phyloP scores from a whole-genome alignment of 2,329 filamentous ascomycete genomes.

The Aureobasidium sp. region DNA sequence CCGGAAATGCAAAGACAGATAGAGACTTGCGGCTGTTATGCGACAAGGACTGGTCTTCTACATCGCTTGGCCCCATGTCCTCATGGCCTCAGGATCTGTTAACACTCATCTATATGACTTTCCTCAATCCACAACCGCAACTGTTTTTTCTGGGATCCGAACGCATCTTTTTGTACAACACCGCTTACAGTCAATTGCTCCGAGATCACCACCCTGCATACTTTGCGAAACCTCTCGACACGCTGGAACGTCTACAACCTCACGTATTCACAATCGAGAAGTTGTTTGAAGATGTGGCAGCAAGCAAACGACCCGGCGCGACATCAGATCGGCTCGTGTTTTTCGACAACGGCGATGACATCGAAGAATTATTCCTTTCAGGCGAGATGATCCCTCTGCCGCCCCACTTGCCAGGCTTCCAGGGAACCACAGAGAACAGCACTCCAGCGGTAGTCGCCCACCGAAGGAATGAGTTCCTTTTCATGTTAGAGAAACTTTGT shows the following conservation, averaged over 20 bases:
- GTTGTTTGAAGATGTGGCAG: neutral
- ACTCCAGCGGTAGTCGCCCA: neutral
- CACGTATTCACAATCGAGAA: neutral
- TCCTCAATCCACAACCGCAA: constrained; percentile 14
- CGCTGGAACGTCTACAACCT: neutral
- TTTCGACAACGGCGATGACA: neutral
- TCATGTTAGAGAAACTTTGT: neutral
- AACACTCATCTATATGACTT: constrained; percentile 11
- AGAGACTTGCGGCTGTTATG: neutral
- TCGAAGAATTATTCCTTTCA: neutral
- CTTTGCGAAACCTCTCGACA: neutral
- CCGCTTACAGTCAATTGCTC: constrained; percentile 3
- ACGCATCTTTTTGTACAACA: constrained; percentile 14
- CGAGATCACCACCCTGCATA: constrained; percentile 13
- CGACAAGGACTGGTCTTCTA: neutral
- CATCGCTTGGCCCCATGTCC: constrained; percentile 7
- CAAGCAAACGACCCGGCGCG: neutral
- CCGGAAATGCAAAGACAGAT: neutral
- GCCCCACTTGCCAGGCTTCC: neutral
- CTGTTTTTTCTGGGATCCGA: constrained; percentile 12
- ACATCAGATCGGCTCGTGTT: neutral
- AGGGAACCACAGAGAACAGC: neutral
- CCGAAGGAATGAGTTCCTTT: neutral
- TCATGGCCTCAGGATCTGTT: constrained; percentile 16
- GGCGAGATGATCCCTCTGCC: neutral